Percentiles rank a stretch among this genome's conserved stretches.
Conservation (phyloP, 2,329 filamentous ascomycete genomes). For the Xylariaceae sp. region DNA sequence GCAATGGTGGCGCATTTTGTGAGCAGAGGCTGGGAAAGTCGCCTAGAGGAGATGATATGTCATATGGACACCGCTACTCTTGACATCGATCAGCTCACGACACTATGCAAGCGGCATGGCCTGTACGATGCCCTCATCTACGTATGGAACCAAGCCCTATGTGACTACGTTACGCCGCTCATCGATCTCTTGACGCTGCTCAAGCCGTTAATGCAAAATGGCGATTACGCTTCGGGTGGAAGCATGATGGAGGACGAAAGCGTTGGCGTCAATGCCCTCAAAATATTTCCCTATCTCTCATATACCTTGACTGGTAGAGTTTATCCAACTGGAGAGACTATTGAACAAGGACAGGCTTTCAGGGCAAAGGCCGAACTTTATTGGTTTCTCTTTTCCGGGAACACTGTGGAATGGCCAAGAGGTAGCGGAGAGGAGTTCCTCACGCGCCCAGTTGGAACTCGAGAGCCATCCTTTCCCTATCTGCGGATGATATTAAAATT, state of each 20-base stretch:
- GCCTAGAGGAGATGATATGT: slow-evolving; percentile 90
- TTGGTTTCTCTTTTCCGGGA: slow-evolving; percentile 87
- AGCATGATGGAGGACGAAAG: slow-evolving; percentile 55
- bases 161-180: slow-evolving; percentile 85
- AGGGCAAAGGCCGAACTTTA: slow-evolving; percentile 85
- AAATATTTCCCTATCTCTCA: slow-evolving; percentile 91
- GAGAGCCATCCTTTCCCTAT: slow-evolving; percentile 77
- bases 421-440: slow-evolving; percentile 55
- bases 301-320: slow-evolving; percentile 82
- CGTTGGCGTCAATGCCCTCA: slow-evolving; percentile 67
- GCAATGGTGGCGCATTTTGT: slow-evolving; percentile 78
- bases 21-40: slow-evolving; percentile 64
- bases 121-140: slow-evolving; percentile 95
- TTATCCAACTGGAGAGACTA: slow-evolving; percentile 78
- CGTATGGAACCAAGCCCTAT: slow-evolving; percentile 88
- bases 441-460: slow-evolving; percentile 49
- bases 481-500: slow-evolving; percentile 79
- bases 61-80: slow-evolving; percentile 85
- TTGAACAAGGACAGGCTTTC: slow-evolving; percentile 66
- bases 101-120: slow-evolving; percentile 82
- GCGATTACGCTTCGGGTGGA: slow-evolving; percentile 46
- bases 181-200: slow-evolving; percentile 74
- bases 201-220: slow-evolving; percentile 51
- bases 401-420: slow-evolving; percentile 68
- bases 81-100: slow-evolving; percentile 89